Conservation (phyloP, 129 eudicot species). For the Erigeron canadensis region DNA sequence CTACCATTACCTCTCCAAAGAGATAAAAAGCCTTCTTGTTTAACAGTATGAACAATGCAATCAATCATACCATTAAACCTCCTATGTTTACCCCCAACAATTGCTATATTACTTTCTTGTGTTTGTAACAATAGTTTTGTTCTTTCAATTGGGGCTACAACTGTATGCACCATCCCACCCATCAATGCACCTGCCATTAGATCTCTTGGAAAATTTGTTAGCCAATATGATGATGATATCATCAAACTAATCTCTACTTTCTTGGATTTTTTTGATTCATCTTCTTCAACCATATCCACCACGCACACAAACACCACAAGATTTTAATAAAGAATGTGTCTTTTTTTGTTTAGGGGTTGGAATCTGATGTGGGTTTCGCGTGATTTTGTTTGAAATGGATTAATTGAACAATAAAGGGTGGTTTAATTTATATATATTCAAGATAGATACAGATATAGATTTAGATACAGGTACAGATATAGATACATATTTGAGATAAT, state of each 20-base stretch:
- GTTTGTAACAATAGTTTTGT: conserved; percentile 87
- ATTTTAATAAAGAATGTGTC: background rate
- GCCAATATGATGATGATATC: too few species aligned
- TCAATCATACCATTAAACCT: conserved; percentile 94
- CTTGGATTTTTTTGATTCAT: conserved; percentile 20
- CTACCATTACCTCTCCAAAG: conserved; percentile 99
- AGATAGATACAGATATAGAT: background rate
- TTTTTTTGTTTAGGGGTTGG: background rate
- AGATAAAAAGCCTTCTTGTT: conserved; percentile 77
- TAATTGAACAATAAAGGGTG: background rate
- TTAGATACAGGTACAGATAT: background rate
- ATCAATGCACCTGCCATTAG: conserved; percentile 83
- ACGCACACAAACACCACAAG: background rate
- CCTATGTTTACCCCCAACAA: conserved; percentile 61
- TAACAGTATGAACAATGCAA: conserved; percentile 69
- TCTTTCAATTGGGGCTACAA: conserved; percentile 95
- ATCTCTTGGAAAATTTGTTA: conserved; percentile 70
- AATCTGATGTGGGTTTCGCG: conserved; percentile 26
- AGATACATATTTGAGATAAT: background rate
- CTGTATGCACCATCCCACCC: conserved; percentile 95
- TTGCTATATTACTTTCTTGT: conserved; percentile 88
- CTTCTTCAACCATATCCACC: conserved; percentile 44
- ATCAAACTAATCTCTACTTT: conserved; percentile 17
- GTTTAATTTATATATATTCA: background rate
- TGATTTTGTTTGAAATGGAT: conserved; percentile 4